Evolutionary conservation across 495 filamentous ascomycete species (phyloP).

Genomic region (Neurospora sublineolata): DNA sequence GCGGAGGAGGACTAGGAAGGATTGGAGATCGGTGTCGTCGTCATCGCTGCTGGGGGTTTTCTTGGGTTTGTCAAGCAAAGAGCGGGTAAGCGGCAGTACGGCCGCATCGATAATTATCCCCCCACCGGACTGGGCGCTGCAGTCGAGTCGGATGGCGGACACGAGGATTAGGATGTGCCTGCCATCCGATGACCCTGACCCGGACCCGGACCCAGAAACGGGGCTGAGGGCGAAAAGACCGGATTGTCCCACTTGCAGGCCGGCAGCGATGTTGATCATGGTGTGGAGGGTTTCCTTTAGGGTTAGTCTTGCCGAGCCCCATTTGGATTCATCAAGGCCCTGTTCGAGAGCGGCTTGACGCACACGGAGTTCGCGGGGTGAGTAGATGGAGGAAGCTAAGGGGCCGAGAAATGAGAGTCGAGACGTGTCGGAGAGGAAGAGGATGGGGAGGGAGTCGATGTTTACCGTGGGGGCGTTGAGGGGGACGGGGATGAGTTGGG

Average conservation of each 20-base stretch:
- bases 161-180: constrained; percentile 32
- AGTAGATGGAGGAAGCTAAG: constrained; percentile 27
- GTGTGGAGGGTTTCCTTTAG: constrained; percentile 39
- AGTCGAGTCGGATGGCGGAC: constrained; percentile 29
- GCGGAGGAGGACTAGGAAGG: constrained; percentile 19
- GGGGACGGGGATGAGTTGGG: constrained; percentile 11
- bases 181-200: not conserved
- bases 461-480: constrained; percentile 32
- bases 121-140: constrained; percentile 18
- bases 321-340: not conserved
- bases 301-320: constrained; percentile 20
- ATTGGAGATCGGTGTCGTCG: constrained; percentile 3
- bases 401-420: constrained; percentile 24
- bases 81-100: constrained; percentile 31
- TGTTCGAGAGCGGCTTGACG: constrained; percentile 1
- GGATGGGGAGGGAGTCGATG: constrained; percentile 30
- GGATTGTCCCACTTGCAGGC: constrained; percentile 25
- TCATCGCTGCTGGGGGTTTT: not conserved
- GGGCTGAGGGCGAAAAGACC: constrained; percentile 27
- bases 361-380: constrained; percentile 27
- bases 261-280: constrained; percentile 33
- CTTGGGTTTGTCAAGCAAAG: constrained; percentile 3
- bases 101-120: constrained; percentile 36
- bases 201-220: not conserved
- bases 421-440: constrained; percentile 19